These are phyloP conservation scores for Leishmania aethiopica DNA, from an alignment of 208 protist genomes.

Conservation along the genomic window DNA sequence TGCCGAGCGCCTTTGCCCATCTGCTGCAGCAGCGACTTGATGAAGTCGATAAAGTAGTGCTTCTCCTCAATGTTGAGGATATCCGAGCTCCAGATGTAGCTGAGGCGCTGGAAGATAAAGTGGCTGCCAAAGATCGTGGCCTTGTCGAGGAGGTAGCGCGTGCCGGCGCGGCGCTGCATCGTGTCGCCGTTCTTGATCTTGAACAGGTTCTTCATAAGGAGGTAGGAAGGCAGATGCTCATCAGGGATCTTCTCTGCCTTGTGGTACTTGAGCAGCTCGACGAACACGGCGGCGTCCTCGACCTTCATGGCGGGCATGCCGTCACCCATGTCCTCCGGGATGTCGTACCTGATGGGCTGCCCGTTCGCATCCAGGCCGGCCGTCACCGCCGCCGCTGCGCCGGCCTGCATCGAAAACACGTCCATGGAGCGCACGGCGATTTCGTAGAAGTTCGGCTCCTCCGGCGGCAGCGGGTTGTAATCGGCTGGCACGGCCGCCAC, in stretches of 20 bases:
- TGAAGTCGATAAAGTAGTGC: slow-evolving; percentile 99
- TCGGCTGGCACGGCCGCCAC: slow-evolving; percentile 71
- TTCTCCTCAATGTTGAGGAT: slow-evolving; percentile 98
- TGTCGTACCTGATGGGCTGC: slow-evolving; percentile 70
- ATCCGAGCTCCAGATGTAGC: slow-evolving; percentile 97
- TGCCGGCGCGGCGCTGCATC: slow-evolving; percentile 95
- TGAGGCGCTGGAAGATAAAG: slow-evolving; percentile 98
- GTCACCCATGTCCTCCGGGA: slow-evolving; percentile 82
- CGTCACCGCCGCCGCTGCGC: slow-evolving; percentile 27
- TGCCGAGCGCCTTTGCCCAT: slow-evolving; percentile 96
- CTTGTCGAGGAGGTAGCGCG: slow-evolving; percentile 98
- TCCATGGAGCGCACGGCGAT: slow-evolving; percentile 69
- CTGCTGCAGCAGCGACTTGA: slow-evolving; percentile 98
- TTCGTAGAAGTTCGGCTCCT: slow-evolving; percentile 92
- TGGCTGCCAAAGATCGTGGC: slow-evolving; percentile 97
- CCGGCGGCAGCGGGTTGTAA: slow-evolving; percentile 77
- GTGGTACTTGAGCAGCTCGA: slow-evolving; percentile 94
- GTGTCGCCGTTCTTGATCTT: slow-evolving; percentile 99
- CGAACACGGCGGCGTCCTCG: slow-evolving; percentile 97
- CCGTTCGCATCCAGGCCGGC: slow-evolving; percentile 37
- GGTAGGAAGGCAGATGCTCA: slow-evolving; percentile 94
- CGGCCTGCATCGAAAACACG: slow-evolving; percentile 45
- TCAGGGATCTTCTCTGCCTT: slow-evolving; percentile 83
- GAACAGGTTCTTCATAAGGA: slow-evolving; percentile 98
- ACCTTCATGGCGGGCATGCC: slow-evolving; percentile 96